Base-by-base conservation (phyloP, 495 filamentous ascomycete species). In the Cairneyella variabilis region DNA sequence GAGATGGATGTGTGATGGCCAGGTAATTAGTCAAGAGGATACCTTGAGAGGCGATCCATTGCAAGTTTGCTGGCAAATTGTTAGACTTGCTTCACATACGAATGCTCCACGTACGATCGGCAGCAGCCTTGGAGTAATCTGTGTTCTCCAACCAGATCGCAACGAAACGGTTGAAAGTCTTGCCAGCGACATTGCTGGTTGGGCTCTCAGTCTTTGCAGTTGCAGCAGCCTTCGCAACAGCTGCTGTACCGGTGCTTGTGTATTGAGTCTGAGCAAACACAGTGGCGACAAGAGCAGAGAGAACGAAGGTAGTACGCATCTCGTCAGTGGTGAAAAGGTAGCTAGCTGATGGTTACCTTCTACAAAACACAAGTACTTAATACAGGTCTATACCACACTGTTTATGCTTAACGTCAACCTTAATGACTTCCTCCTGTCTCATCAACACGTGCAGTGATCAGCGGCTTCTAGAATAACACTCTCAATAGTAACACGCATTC, bases 71-170 rank as follows among this genome's bases (percentile, higher is more conserved):
- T 66, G 39, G 27, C 10, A 25, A 20, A 3, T 28, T 73, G 50
- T 21, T 45, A 9, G 25, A 42, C 4, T 43, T 41, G 16, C 16
- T 51, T 42, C 18, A 26, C 20, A 25, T 44, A 18, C 26, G 44
- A 38, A 12, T 12, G 11, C n/a, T 6, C 34, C 17, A 6, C 10
- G 8, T 6, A 40, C 25, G 18, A 7, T 21, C 12, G 26, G 46
- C 9, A 49, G 34, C 26, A 21, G 47, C 14, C 23, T 64, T 59
- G 43, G 49, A 60, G 48, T 70, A 74, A 70, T 89, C 83, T 28
- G 79, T 83, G 61, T 89, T 90, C 69, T 89, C 86, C 12, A 89
- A 71, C 82, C 83, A 89, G 61, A 90, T 80, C 51, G 78, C 75
- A 28, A 80, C 75, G 54, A 88, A 80, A 9, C 82, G 76, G 64